Evolutionary conservation across 768 basidiomycete species (phyloP), one percentile per base, ranked within the genome.

Genomic region (Austroboletus eburneus): DNA sequence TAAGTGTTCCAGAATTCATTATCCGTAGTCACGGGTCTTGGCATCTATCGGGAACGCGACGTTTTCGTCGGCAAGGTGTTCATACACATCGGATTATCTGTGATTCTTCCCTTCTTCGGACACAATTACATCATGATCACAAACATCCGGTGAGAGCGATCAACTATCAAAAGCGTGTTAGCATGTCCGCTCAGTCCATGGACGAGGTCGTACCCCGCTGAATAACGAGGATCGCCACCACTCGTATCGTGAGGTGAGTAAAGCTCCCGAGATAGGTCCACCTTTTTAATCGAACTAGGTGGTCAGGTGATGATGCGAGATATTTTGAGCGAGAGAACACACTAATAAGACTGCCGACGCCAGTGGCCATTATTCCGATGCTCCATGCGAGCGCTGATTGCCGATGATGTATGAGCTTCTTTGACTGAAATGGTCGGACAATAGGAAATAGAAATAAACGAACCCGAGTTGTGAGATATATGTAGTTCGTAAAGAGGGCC

Each of bases 221-320:
- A 79, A 83, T 7, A 81, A 41, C 3, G 74, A 70, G 4, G 80
- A 73, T 37, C 66, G 67, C 76, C 75, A 80, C 82, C 82, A 84
- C 2, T 70, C 64, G 54, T 75, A 81, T 8, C 69, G 56, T 10
- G 67, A 50, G 1, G 78, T 72, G 5, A 84, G 71, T n/a, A 83
- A 58, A 0, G 76, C 75, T 1, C 82, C 81, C n/a, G 73, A 69
- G 34, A 83, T 69, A 1, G 82, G 81, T 1, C 76, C 74, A 5
- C 79, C 80, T 74, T 43, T 16, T n/a, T n/a, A n/a, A n/a, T n/a
- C n/a, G n/a, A 6, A 22, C 2, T 3, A 7, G 2, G 32, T 5
- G 3, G 16, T 39, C 25, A 21, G 34, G 35, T 3, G 29, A 39
- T 23, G 9, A 10, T 36, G 23, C 14, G 14, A 29, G 23, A 14